These are phyloP conservation scores for Limnanthes douglasii DNA, from an alignment of 345 rosid genomes.

Conservation along the genomic window DNA sequence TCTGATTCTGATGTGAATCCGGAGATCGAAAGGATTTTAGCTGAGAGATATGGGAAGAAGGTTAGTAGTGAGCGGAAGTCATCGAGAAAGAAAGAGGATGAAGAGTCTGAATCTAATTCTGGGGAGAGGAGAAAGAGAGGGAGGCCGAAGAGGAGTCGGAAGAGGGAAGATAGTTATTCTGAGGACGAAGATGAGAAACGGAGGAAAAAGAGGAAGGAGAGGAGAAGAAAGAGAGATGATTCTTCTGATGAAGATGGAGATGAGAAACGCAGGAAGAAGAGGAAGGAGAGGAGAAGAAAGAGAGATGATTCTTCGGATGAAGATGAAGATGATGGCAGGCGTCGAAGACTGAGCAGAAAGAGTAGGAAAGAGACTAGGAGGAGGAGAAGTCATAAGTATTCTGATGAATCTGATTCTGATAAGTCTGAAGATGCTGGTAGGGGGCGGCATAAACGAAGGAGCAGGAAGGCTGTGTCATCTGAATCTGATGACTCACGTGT, in stretches of 20 bases:
- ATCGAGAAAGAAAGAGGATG: constrained; percentile 26
- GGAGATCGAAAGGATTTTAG: constrained; percentile 85
- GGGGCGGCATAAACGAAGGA: constrained; percentile 27
- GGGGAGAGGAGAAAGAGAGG: constrained; percentile 56
- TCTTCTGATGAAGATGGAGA: constrained; percentile 13
- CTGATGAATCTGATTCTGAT: constrained; percentile 16
- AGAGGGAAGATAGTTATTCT: constrained; percentile 36
- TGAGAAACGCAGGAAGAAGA: constrained; percentile 27
- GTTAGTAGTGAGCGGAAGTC: constrained; percentile 18
- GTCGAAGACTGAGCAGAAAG: constrained; percentile 21
- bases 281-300: constrained; percentile 33
- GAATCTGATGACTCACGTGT: constrained; percentile 44
- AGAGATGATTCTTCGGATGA: constrained; percentile 21
- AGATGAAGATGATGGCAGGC: constrained; percentile 14
- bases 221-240: constrained; percentile 31
- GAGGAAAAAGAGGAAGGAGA: constrained; percentile 34
- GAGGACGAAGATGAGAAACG: constrained; percentile 39
- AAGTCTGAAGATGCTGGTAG: constrained; percentile 10
- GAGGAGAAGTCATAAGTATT: constrained; percentile 25
- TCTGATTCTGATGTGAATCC: constrained; percentile 75
- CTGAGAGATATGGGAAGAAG: constrained; percentile 64
- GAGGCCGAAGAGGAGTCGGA: constrained; percentile 72
- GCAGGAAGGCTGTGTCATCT: constrained; percentile 38
- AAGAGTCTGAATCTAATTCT: constrained; percentile 28
- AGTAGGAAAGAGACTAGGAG: constrained; percentile 52